These are phyloP conservation scores for Dioszegia hungarica DNA, from an alignment of 768 basidiomycete genomes.

Conservation along the genomic window DNA sequence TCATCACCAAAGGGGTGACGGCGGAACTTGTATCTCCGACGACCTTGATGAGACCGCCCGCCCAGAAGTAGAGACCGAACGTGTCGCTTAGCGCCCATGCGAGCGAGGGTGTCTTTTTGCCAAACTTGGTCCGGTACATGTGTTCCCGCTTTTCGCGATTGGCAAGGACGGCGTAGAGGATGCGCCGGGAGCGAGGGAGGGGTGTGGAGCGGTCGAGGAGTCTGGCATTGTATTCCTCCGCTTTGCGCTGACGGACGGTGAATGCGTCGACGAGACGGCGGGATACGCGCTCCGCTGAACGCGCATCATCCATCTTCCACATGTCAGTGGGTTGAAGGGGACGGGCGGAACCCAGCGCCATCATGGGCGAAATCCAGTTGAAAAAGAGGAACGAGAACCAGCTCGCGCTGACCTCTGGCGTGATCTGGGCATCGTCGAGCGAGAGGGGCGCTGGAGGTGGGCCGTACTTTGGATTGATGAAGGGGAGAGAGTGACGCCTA, in stretches of 20 bases:
- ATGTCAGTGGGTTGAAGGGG: slow-evolving; percentile 76
- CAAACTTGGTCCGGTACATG: slow-evolving; percentile 38
- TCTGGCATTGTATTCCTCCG: slow-evolving; percentile 65
- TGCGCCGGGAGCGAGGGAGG: slow-evolving; percentile 52
- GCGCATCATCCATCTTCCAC: slow-evolving; percentile 66
- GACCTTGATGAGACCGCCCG: slow-evolving; percentile 53
- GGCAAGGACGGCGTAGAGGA: slow-evolving; percentile 61
- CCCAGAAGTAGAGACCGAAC: slow-evolving; percentile 40
- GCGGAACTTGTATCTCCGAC: slow-evolving; percentile 51
- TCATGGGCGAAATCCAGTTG: slow-evolving; percentile 67
- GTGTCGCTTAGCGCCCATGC: slow-evolving; percentile 45
- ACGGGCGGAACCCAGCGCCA: slow-evolving; percentile 69
- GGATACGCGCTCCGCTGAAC: slow-evolving; percentile 61
- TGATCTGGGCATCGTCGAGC: slow-evolving; percentile 48
- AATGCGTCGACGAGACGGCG: slow-evolving; percentile 63
- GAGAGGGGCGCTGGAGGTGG: slow-evolving; percentile 46
- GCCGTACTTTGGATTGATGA: slow-evolving; percentile 41
- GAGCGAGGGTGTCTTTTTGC: slow-evolving; percentile 44
- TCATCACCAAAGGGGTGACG: slow-evolving; percentile 32
- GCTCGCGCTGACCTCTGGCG: slow-evolving; percentile 65
- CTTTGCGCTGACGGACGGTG: slow-evolving; percentile 57
- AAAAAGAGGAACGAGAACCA: slow-evolving; percentile 64
- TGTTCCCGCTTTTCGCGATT: slow-evolving; percentile 51
- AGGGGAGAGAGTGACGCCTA: slow-evolving; percentile 44
- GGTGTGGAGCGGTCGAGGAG: slow-evolving; percentile 66